Evolutionary conservation across 176 grass and related monocot species (phyloP).

Genomic region (Carex littledalei): DNA sequence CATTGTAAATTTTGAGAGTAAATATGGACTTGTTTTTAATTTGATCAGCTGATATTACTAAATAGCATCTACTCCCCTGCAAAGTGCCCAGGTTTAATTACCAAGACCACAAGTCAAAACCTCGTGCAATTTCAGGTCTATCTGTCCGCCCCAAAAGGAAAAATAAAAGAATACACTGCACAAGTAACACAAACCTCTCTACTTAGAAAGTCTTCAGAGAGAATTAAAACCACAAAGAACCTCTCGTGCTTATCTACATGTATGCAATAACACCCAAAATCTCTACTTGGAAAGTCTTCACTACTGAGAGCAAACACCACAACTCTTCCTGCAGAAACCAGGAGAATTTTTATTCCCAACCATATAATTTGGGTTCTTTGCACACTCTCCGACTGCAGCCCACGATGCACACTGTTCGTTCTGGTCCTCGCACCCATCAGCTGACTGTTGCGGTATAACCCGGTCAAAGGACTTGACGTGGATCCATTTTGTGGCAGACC

Average conservation of each 20-base stretch:
- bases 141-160: neutral
- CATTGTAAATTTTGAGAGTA: conserved; percentile 5
- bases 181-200: neutral
- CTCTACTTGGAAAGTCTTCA: too few species aligned
- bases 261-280: neutral
- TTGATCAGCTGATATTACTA: neutral
- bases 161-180: neutral
- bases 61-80: neutral
- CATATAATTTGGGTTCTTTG: conserved; percentile 91
- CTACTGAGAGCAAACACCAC: conserved; percentile 60
- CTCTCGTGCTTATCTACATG: neutral
- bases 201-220: neutral
- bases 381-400: conserved; percentile 76
- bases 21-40: neutral
- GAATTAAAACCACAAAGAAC: neutral
- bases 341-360: conserved; percentile 59
- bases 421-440: conserved; percentile 49
- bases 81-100: neutral
- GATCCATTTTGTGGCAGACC: conserved; percentile 96
- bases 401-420: conserved; percentile 54
- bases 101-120: neutral
- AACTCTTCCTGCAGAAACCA: conserved; percentile 87
- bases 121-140: neutral
- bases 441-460: neutral
- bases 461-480: conserved; percentile 78